These are phyloP conservation scores for Hericium rajendrae DNA, from an alignment of 768 basidiomycete genomes.

Conservation along the genomic window DNA sequence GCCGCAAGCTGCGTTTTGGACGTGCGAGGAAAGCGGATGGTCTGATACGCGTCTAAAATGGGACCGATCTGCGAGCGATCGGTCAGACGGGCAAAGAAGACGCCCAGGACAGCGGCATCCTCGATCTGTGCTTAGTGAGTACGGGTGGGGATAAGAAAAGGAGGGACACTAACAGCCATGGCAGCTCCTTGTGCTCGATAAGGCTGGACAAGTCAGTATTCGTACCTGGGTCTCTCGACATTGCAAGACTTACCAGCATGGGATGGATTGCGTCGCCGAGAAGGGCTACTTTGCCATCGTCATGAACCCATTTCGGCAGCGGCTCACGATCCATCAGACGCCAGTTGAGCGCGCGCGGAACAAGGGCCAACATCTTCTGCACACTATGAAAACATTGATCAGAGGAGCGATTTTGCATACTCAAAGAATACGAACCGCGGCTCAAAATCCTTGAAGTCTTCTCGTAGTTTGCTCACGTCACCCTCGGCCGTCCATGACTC, in stretches of 20 bases:
- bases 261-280: slow-evolving; percentile 20
- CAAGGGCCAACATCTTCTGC: slow-evolving; percentile 15
- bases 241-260: slow-evolving; percentile 11
- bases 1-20: slow-evolving; percentile 15
- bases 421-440: slow-evolving; percentile 9
- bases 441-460: slow-evolving; percentile 19
- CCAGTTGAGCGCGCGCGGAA: slow-evolving; percentile 18
- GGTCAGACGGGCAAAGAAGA: slow-evolving; percentile 17
- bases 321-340: slow-evolving; percentile 19
- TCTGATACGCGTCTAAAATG: slow-evolving; percentile 16
- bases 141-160: too few relatives aligned
- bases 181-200: slow-evolving; percentile 23
- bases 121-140: slow-evolving; percentile 10
- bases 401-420: background rate
- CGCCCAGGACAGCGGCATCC: slow-evolving; percentile 20
- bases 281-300: slow-evolving; percentile 14
- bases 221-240: background rate
- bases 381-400: background rate
- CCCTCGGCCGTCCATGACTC: slow-evolving; percentile 19
- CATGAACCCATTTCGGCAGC: slow-evolving; percentile 18
- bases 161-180: slow-evolving; percentile 14
- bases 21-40: slow-evolving; percentile 15
- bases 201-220: slow-evolving; percentile 5
- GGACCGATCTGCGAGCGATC: slow-evolving; percentile 11
- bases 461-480: slow-evolving; percentile 18